Evolutionary conservation across 768 basidiomycete genomes (phyloP).

Genomic region (Suillus subaureus): DNA sequence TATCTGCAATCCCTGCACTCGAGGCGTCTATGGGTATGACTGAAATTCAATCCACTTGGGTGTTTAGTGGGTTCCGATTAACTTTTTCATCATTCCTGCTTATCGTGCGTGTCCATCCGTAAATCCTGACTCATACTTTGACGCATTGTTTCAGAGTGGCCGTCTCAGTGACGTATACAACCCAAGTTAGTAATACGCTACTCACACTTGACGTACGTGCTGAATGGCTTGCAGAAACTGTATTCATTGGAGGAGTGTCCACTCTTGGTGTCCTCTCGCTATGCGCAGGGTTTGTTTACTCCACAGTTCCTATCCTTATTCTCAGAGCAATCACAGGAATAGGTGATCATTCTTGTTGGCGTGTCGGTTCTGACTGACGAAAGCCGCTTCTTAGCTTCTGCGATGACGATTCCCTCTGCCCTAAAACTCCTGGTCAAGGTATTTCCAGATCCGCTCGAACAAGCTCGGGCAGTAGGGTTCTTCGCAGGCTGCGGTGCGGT

Average conservation of each 20-base stretch:
- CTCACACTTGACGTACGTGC: background rate
- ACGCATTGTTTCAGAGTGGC: slow-evolving; percentile 34
- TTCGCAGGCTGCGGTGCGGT: slow-evolving; percentile 50
- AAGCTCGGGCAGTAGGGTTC: slow-evolving; percentile 50
- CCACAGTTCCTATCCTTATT: slow-evolving; percentile 50
- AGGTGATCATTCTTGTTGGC: slow-evolving; percentile 27
- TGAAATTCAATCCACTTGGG: slow-evolving; percentile 36
- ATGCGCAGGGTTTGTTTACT: slow-evolving; percentile 46
- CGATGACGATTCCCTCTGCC: slow-evolving; percentile 53
- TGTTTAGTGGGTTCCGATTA: slow-evolving; percentile 43
- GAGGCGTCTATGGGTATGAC: slow-evolving; percentile 21
- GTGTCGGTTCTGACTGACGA: slow-evolving; percentile 5
- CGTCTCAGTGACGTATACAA: slow-evolving; percentile 41
- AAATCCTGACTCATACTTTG: background rate
- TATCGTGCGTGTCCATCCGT: background rate
- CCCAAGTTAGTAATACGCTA: slow-evolving; percentile 35
- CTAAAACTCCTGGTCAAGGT: slow-evolving; percentile 52
- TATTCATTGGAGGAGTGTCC: slow-evolving; percentile 44
- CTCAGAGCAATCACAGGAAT: slow-evolving; percentile 54
- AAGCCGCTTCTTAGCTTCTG: slow-evolving; percentile 36
- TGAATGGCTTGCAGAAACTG: slow-evolving; percentile 33
- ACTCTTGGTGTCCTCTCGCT: slow-evolving; percentile 46
- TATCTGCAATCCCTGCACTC: slow-evolving; percentile 41
- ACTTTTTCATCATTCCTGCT: slow-evolving; percentile 46
- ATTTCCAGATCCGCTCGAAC: slow-evolving; percentile 48